A percentile compares a stretch with the other conserved stretches of the same genome.
These are phyloP conservation scores for Parmelia sp. DNA, from an alignment of 495 filamentous ascomycete genomes.

Conservation along the genomic window DNA sequence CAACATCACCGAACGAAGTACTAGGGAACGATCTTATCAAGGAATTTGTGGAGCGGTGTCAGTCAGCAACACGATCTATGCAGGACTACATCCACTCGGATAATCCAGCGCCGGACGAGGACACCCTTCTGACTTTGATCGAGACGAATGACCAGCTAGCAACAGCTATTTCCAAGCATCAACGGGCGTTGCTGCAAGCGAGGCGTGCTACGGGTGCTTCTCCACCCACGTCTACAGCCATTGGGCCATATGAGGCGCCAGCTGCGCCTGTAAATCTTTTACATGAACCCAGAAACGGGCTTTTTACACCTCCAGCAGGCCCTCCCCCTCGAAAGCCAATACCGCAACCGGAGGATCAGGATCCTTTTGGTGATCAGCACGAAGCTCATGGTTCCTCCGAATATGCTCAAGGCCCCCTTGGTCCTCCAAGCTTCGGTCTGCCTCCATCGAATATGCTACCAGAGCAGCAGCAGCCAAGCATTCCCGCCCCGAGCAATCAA, in stretches of 20 bases:
- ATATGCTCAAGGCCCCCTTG: constrained; percentile 4
- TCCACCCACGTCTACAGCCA: constrained; percentile 1
- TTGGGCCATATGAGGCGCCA: constrained; percentile 14
- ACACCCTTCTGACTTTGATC: constrained; percentile 86
- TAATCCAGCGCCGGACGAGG: constrained; percentile 76
- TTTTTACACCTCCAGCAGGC: constrained; percentile 10
- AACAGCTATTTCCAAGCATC: constrained; percentile 69
- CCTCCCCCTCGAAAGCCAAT: constrained; percentile 8
- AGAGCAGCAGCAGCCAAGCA: constrained; percentile 5
- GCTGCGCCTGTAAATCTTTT: background rate
- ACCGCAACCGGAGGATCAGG: constrained; percentile 11
- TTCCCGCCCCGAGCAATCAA: constrained; percentile 13
- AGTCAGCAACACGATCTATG: constrained; percentile 67
- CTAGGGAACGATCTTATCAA: constrained; percentile 76
- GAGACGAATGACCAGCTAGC: constrained; percentile 89
- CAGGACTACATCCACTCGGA: constrained; percentile 76
- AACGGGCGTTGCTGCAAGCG: constrained; percentile 72
- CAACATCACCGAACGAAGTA: constrained; percentile 69
- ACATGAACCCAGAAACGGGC: background rate
- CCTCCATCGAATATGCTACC: constrained; percentile 7
- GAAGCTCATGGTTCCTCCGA: constrained; percentile 1
- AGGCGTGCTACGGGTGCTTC: constrained; percentile 29
- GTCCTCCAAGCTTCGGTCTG: constrained; percentile 16
- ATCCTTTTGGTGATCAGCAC: constrained; percentile 22
- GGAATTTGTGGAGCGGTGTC: constrained; percentile 87